Evolutionary conservation across 2,329 filamentous ascomycete genomes (phyloP).

Genomic region (Nigrospora oryzae): DNA sequence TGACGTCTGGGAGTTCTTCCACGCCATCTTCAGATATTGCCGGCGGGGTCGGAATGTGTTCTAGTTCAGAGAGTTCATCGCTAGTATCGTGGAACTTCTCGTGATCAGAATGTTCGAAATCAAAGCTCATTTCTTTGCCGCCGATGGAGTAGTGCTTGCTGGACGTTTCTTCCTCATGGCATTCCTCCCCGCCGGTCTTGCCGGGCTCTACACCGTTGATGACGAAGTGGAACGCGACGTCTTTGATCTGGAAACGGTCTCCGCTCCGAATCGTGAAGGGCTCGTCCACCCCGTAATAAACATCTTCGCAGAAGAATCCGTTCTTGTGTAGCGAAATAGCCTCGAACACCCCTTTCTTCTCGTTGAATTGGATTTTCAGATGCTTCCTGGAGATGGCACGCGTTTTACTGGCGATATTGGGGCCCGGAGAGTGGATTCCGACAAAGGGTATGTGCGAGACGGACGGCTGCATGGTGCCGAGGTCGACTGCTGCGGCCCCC

Average conservation of each 20-base stretch:
- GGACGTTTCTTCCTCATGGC: slow-evolving; percentile 38
- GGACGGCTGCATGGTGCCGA: slow-evolving; percentile 50
- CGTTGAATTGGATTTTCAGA: slow-evolving; percentile 63
- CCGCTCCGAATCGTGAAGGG: slow-evolving; percentile 54
- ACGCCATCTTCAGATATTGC: slow-evolving; percentile 18
- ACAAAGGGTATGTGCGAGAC: slow-evolving; percentile 57
- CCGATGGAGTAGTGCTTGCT: slow-evolving; percentile 44
- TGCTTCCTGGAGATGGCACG: slow-evolving; percentile 69
- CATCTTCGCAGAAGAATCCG: slow-evolving; percentile 60
- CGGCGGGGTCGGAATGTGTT: slow-evolving; percentile 30
- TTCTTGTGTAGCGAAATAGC: slow-evolving; percentile 55
- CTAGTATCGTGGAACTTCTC: slow-evolving; percentile 49
- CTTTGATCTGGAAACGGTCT: slow-evolving; percentile 63
- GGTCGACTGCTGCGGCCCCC: slow-evolving; percentile 50
- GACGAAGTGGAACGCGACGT: slow-evolving; percentile 58
- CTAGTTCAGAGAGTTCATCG: slow-evolving; percentile 39
- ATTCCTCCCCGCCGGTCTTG: slow-evolving; percentile 49
- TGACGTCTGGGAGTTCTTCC: neutral
- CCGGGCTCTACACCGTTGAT: slow-evolving; percentile 56
- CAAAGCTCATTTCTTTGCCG: slow-evolving; percentile 65
- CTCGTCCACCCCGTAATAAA: slow-evolving; percentile 39
- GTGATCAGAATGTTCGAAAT: slow-evolving; percentile 57
- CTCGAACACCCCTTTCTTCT: slow-evolving; percentile 54
- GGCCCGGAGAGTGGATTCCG: slow-evolving; percentile 62
- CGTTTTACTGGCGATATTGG: slow-evolving; percentile 52